These are phyloP conservation scores for Rhipidocladum racemiflorum DNA, from an alignment of 176 grass and related monocot genomes.

Conservation along the genomic window DNA sequence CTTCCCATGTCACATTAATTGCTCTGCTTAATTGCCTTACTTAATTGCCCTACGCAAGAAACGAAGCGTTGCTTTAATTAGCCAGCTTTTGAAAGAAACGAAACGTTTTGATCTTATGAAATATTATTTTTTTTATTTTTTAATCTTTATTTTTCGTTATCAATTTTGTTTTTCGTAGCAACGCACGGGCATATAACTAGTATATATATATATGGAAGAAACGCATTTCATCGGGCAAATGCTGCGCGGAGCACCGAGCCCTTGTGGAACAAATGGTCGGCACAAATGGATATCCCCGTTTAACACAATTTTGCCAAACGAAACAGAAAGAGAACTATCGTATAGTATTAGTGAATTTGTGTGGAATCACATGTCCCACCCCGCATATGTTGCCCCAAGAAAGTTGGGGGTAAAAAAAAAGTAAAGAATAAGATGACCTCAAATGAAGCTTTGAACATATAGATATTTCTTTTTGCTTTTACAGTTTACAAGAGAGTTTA, in stretches of 20 bases:
- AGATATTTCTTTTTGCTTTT: slow-evolving; percentile 34
- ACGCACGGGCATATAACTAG: too few species aligned
- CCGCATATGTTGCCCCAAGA: slow-evolving; percentile 4
- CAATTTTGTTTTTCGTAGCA: too few species aligned
- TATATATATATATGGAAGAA: too few species aligned
- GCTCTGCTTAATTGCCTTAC: too few species aligned
- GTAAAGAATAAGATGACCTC: slow-evolving; percentile 1
- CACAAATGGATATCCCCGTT: neutral
- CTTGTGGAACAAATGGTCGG: neutral
- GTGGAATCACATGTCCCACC: neutral
- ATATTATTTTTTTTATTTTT: too few species aligned
- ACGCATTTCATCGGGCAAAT: neutral
- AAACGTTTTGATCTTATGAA: too few species aligned
- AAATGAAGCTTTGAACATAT: slow-evolving; percentile 23
- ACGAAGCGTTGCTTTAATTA: too few species aligned
- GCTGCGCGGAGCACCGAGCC: neutral
- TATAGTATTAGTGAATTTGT: slow-evolving; percentile 16
- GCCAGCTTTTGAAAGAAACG: too few species aligned
- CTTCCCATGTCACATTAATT: too few species aligned
- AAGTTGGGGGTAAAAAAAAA: slow-evolving; percentile 1
- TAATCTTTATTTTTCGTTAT: too few species aligned
- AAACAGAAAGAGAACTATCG: neutral
- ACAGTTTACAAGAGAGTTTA: slow-evolving; percentile 15
- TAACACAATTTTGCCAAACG: neutral
- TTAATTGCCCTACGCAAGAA: too few species aligned